A percentile compares a stretch with the other conserved stretches of the same genome.
Conservation (phyloP, 805 yeast genomes). For the Saccharomycopsis synnaedendra region DNA sequence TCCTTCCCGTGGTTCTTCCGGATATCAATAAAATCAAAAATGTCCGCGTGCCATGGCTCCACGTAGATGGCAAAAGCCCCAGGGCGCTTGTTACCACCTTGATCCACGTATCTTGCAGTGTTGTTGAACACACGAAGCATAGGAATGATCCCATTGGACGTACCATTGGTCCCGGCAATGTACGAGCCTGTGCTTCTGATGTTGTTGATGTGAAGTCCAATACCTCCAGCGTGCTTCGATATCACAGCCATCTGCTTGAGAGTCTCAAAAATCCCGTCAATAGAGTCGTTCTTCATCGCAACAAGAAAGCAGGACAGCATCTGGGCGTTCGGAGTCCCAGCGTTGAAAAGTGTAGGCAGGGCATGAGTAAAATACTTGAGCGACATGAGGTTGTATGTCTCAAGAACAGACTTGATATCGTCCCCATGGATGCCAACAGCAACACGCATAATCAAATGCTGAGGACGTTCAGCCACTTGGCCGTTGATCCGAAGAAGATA, state of each 20-base stretch:
- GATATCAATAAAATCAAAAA: slow-evolving; percentile 75
- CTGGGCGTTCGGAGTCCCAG: slow-evolving; percentile 79
- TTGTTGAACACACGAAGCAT: slow-evolving; percentile 92
- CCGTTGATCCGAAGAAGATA: slow-evolving; percentile 61
- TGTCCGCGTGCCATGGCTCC: slow-evolving; percentile 96
- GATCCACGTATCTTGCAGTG: slow-evolving; percentile 95
- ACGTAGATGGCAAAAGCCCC: slow-evolving; percentile 92
- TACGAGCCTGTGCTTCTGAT: slow-evolving; percentile 79
- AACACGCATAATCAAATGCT: slow-evolving; percentile 82
- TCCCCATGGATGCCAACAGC: slow-evolving; percentile 81
- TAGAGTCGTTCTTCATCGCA: slow-evolving; percentile 89
- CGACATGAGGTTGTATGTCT: slow-evolving; percentile 85
- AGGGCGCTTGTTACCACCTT: slow-evolving; percentile 96
- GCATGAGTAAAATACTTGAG: slow-evolving; percentile 84
- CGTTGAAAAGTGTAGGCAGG: slow-evolving; percentile 88
- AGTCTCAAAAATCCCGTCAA: slow-evolving; percentile 89
- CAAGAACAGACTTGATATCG: slow-evolving; percentile 52
- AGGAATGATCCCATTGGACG: slow-evolving; percentile 89
- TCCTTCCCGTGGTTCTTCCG: slow-evolving; percentile 94
- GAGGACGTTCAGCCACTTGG: slow-evolving; percentile 80
- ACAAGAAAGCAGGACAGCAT: slow-evolving; percentile 88
- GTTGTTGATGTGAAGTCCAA: slow-evolving; percentile 83
- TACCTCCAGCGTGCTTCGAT: slow-evolving; percentile 92
- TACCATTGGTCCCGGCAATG: slow-evolving; percentile 87
- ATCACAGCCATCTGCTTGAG: slow-evolving; percentile 81